phyloP scores from a whole-genome alignment of 768 basidiomycete genomes.

The Gloeopeniophorella convolvens region DNA sequence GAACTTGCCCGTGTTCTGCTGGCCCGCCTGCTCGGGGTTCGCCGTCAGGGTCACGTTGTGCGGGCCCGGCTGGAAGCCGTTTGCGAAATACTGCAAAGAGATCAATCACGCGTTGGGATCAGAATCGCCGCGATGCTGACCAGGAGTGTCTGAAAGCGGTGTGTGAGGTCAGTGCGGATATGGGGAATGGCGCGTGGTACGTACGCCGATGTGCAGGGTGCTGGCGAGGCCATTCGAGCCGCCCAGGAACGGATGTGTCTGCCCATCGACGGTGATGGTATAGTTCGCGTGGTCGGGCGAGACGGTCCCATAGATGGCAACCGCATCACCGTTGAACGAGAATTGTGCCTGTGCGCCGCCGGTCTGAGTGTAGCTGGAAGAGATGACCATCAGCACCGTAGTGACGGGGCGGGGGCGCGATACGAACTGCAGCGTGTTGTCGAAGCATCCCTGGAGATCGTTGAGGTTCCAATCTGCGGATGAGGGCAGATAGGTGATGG shows the following conservation, averaged over 20 bases:
- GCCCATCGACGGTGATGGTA: conserved; percentile 40
- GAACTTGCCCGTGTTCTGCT: conserved; percentile 2
- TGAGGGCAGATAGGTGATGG: conserved; percentile 35
- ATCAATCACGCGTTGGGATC: neutral
- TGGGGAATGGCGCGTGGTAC: neutral
- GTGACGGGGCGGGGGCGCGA: neutral
- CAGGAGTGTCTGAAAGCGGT: conserved; percentile 22
- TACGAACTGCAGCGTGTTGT: conserved; percentile 40
- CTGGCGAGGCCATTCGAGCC: conserved; percentile 32
- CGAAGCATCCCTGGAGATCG: conserved; percentile 27
- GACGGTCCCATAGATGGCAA: conserved; percentile 48
- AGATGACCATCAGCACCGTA: neutral
- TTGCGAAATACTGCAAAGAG: conserved; percentile 34
- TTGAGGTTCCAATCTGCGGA: conserved; percentile 33
- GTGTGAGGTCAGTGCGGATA: neutral
- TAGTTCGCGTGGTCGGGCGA: conserved; percentile 46
- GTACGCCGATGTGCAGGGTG: conserved; percentile 30
- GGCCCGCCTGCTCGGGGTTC: conserved; percentile 17
- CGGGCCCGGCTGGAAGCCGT: conserved; percentile 31
- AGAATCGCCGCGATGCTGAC: conserved; percentile 16
- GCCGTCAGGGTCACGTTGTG: conserved; percentile 37
- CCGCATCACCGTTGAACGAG: conserved; percentile 43
- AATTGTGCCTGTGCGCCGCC: conserved; percentile 38
- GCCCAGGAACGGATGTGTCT: conserved; percentile 29
- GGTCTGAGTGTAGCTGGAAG: conserved; percentile 35